Evolutionary conservation across 352 stramenopile genomes (phyloP), one percentile per base, ranked within the genome.

Genomic region (Phytophthora megakarya): DNA sequence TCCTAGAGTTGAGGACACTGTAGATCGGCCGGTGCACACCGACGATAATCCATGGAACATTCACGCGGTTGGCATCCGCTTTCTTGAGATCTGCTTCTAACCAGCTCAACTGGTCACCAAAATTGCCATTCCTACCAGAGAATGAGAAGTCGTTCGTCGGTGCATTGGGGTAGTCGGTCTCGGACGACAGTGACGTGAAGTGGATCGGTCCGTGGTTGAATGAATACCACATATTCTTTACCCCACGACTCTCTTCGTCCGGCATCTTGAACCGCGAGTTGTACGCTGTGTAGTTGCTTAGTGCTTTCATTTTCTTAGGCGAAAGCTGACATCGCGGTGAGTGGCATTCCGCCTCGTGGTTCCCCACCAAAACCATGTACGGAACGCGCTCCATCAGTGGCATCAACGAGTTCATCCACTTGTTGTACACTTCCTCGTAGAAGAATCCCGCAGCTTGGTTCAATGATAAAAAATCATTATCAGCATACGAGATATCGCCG

Each of bases 311-410:
- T 64, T 87, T 85, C 44, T 48, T 66, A 0, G 18, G 44, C 21
- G 81, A 89, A 5, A 84, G 1, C 2, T 83, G 48, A 43, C 88
- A 97, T 7, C 35, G 22, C 1, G 84, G 77, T 19, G 80, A 92
- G 63, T 95, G 81, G 60, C 88, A 97, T 61, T 97, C 88, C 10
- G 86, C 85, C 48, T 97, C 90, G 70, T 97, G 90, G 69, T 97
- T 97, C 21, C 89, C 89, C 3, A 87, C 72, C 6, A 80, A 30
- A 15, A 92, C 83, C 88, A 97, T 96, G 76, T 95, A 96, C 23
- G 90, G 86, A 37, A 89, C 49, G 13, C 65, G 21, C n/a, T 45
- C 65, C 78, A 86, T 88, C 43, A 83, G 37, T 2, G 80, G 70
- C 28, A 72, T 63, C 32, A 95, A 51, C 48, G 71, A 55, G 49